Percentiles rank a stretch among this genome's conserved stretches.
Conservation (phyloP, 2,329 filamentous ascomycete species). For the Didymella exigua region DNA sequence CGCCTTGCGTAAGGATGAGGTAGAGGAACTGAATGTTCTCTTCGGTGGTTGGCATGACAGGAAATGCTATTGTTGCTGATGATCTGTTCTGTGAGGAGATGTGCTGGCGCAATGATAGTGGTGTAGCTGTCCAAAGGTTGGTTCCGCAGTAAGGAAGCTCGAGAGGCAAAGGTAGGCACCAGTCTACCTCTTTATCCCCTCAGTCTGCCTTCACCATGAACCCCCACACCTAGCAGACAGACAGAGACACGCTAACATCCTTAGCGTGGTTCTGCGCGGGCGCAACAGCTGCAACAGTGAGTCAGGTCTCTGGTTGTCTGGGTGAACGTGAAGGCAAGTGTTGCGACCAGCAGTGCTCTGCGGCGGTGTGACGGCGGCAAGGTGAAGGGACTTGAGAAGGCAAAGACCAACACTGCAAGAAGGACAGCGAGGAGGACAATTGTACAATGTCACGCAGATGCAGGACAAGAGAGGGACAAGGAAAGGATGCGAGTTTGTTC, state of each 20-base stretch:
- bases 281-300: neutral
- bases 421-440: too few species aligned
- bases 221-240: conserved; percentile 10
- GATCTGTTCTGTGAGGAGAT: neutral
- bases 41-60: conserved; percentile 34
- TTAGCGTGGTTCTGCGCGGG: conserved; percentile 1
- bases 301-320: neutral
- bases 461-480: too few species aligned
- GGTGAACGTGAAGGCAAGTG: neutral
- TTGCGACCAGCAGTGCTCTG: neutral
- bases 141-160: neutral
- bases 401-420: neutral
- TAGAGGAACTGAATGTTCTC: conserved; percentile 43
- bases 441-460: too few species aligned
- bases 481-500: too few species aligned
- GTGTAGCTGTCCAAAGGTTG: neutral
- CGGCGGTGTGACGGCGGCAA: neutral
- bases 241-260: conserved; percentile 12
- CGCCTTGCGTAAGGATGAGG: conserved; percentile 34
- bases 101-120: neutral
- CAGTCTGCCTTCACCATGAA: conserved; percentile 19
- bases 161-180: neutral
- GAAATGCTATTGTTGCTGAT: neutral
- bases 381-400: too few species aligned
- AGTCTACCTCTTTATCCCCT: neutral